phyloP scores from a whole-genome alignment of 495 filamentous ascomycete genomes.

The Aspergillus diversus region DNA sequence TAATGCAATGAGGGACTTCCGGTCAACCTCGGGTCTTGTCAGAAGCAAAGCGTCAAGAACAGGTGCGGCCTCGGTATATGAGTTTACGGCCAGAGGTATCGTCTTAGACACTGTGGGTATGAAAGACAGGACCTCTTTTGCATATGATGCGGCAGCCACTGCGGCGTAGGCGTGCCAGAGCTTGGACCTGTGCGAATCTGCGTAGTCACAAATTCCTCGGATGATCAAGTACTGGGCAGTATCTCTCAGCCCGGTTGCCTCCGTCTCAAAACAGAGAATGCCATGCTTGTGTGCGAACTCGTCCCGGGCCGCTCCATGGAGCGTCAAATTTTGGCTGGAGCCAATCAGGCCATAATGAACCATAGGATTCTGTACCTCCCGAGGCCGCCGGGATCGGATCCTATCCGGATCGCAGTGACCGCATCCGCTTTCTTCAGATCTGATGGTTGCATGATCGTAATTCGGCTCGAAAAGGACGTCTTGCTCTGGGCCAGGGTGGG shows the following conservation, averaged over 20 bases:
- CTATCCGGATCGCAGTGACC: background rate
- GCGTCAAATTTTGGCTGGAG: background rate
- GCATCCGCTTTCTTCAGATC: background rate
- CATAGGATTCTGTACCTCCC: too few relatives aligned
- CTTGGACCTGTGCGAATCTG: conserved; percentile 33
- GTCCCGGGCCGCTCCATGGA: conserved; percentile 20
- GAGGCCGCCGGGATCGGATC: too few relatives aligned
- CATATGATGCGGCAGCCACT: conserved; percentile 26
- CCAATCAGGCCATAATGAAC: background rate
- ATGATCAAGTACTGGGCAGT: conserved; percentile 31
- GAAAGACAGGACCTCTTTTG: conserved; percentile 9
- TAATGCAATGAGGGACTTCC: too few relatives aligned
- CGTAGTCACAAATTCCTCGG: conserved; percentile 32
- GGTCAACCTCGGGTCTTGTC: too few relatives aligned
- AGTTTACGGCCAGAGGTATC: too few relatives aligned
- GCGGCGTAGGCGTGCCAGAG: conserved; percentile 32
- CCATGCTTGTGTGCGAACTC: too few relatives aligned
- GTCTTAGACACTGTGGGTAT: too few relatives aligned
- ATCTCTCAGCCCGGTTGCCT: too few relatives aligned
- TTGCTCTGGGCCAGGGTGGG: background rate
- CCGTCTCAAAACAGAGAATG: conserved; percentile 21
- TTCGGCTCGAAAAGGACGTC: background rate
- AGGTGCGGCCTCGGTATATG: too few relatives aligned
- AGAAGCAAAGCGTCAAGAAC: too few relatives aligned
- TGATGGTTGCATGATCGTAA: background rate